Base-by-base conservation (phyloP, 345 rosid species). In the Gossypium australe region DNA sequence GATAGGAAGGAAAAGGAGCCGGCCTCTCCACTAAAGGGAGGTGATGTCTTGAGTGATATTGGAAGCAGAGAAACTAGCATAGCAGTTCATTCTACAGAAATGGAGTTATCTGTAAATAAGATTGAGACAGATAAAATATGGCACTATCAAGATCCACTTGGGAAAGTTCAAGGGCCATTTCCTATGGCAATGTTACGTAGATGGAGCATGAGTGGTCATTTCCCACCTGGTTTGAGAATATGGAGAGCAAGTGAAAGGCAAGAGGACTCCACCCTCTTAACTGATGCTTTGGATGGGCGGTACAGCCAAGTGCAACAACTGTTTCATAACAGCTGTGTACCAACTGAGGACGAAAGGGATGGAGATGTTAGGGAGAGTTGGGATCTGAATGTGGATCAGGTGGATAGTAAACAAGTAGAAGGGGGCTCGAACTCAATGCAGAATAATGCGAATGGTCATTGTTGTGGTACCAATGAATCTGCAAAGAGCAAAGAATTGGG, bases 91-190 rank as follows among this genome's bases (percentile, higher is more conserved):
- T 67, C 86, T 80, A 77, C 77, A 16, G 82, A 77, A 64, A 77
- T 71, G 70, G 86, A 84, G 78, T 86, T 78, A 65, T 77, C 87
- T 51, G 74, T 80, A 71, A 66, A 63, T 71, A 83, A 86, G 68
- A 65, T 67, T 4, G 97, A 90, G 84, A 79, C 74, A 1, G 81
- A 82, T 57, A 90, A 84, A 67, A 68, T 87, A 72, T 95, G 99
- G 99, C 89, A 77, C 81, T 95, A 95, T 80, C 88, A 85, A 84
- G 99, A 95, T 72, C 98, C 97, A 64, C 73, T 66, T 68, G 92
- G 91, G 76, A 91, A 83, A 81, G 76, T 80, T 80, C 99, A 91
- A 76, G 99, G 99, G 59, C 98, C 99, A 45, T 95, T 95, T 85
- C 29, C 90, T 52, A 74, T 93, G 90, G 72, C 67, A 76, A 89